phyloP scores from a whole-genome alignment of 257 asterid genomes.

The Striga asiatica region DNA sequence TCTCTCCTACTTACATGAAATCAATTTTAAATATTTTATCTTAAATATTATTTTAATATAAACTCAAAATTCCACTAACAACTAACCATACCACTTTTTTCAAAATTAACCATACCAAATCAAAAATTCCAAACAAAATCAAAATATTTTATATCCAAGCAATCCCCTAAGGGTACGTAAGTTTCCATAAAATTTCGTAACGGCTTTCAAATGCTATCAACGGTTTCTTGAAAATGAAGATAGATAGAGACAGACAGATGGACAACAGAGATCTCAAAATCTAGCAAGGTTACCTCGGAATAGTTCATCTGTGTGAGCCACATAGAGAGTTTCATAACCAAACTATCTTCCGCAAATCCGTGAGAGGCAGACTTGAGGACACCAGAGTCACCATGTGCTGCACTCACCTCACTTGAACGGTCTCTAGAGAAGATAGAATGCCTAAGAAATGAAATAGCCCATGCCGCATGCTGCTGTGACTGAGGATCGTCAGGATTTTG shows the following conservation, averaged over 20 bases:
- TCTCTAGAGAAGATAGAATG: constrained; percentile 48
- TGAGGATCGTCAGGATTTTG: constrained; percentile 63
- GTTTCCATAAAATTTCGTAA: no score
- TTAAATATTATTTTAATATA: no score
- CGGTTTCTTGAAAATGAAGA: not conserved
- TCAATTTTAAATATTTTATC: no score
- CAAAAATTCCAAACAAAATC: no score
- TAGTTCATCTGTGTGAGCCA: constrained; percentile 67
- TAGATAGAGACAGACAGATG: not conserved
- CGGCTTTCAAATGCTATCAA: no score
- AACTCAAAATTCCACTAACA: no score
- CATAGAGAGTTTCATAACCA: constrained; percentile 64
- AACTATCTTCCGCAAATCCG: constrained; percentile 56
- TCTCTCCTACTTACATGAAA: no score
- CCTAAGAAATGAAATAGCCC: constrained; percentile 83
- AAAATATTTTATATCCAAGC: no score
- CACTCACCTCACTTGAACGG: constrained; percentile 28
- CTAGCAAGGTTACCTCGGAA: constrained; percentile 53
- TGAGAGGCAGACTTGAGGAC: constrained; percentile 38
- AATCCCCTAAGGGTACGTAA: no score
- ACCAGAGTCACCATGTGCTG: constrained; percentile 28
- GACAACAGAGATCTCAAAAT: no score
- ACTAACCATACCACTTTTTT: no score
- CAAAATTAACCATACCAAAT: no score
- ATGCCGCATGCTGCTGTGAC: constrained; percentile 70